Percentiles rank a stretch among this genome's conserved stretches.
Conservation (phyloP, 2,329 filamentous ascomycete species). For the Clarireedia homoeocarpa region DNA sequence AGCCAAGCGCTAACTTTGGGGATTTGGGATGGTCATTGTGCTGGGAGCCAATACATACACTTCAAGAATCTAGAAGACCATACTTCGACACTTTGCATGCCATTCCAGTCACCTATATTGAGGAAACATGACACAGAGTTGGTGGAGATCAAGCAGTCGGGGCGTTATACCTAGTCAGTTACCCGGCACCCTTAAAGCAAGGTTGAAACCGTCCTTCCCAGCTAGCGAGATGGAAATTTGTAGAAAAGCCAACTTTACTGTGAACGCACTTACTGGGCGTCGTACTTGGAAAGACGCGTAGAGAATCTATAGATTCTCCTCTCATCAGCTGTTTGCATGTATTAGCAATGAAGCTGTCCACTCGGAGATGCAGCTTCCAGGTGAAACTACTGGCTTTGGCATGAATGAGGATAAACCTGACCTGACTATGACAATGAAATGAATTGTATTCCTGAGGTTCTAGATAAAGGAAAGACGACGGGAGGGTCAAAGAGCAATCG, state of each 20-base stretch:
- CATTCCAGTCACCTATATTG: not conserved
- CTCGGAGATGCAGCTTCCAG: not conserved
- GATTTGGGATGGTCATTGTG: constrained; percentile 5
- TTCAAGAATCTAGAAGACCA: not conserved
- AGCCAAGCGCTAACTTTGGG: not conserved
- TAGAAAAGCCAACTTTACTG: not conserved
- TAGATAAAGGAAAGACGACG: not conserved
- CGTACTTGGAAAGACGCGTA: constrained; percentile 3
- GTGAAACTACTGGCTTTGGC: not conserved
- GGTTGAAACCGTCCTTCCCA: not conserved
- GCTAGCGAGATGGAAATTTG: not conserved
- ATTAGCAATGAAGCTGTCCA: not conserved
- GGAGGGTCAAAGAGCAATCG: not conserved
- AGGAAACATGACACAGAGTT: not conserved
- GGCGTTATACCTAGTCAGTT: not conserved
- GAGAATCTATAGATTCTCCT: not conserved
- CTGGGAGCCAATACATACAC: constrained; percentile 2
- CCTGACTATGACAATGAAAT: not conserved
- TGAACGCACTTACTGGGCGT: not conserved
- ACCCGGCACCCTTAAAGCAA: not conserved
- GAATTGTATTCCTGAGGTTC: too few relatives aligned
- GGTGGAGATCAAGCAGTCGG: not conserved
- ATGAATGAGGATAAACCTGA: not conserved
- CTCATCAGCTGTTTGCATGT: not conserved
- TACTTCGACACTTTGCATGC: not conserved